A percentile compares a stretch with the other conserved stretches of the same genome.
Evolutionary conservation across 805 yeast genomes (phyloP).

Genomic region (Lipomyces sp.): DNA sequence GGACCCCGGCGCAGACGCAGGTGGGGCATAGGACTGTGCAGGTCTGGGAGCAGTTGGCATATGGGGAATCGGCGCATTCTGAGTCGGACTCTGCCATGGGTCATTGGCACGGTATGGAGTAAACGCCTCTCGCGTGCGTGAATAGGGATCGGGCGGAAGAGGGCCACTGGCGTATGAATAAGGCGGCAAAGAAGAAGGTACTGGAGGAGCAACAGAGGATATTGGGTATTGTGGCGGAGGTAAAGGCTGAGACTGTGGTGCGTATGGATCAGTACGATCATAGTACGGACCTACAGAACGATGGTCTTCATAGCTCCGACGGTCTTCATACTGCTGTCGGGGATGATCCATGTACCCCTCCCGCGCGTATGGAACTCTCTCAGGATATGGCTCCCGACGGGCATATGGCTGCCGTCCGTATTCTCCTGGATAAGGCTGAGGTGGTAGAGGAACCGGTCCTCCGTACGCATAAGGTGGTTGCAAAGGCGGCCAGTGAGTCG

Average conservation of each 20-base stretch:
- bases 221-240: conserved; percentile 1
- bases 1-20: too few species aligned
- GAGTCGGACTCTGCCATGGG: not conserved
- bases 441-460: not conserved
- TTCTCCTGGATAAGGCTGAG: not conserved
- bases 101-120: not conserved
- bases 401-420: not conserved
- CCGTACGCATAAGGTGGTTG: not conserved
- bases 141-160: conserved; percentile 20
- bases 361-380: not conserved
- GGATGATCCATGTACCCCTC: not conserved
- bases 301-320: conserved; percentile 1
- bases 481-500: conserved; percentile 3
- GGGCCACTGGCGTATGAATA: conserved; percentile 8
- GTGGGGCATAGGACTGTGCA: too few species aligned
- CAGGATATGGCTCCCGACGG: not conserved
- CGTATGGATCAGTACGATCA: conserved; percentile 5
- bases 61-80: not conserved
- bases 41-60: not conserved
- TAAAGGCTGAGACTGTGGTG: not conserved
- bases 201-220: conserved; percentile 6
- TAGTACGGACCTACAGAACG: not conserved
- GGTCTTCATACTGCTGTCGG: not conserved
- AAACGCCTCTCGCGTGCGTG: conserved; percentile 15
- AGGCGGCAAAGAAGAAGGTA: conserved; percentile 5